Conservation (phyloP, 352 stramenopile genomes). For the Phytophthora cryptogea region DNA sequence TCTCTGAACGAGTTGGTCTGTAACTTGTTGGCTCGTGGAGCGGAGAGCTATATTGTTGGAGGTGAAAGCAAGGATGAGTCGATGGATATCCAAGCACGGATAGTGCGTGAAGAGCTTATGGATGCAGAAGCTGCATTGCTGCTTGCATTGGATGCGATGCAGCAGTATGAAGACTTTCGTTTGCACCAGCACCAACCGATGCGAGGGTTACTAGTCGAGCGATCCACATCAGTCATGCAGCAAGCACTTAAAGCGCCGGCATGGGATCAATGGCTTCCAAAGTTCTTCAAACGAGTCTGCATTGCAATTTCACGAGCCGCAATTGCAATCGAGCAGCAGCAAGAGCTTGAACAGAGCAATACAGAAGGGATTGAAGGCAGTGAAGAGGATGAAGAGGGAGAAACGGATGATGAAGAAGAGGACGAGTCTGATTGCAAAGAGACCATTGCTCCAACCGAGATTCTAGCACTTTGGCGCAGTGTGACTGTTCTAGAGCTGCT, state of each 20-base stretch:
- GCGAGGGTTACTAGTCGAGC: conserved; percentile 25
- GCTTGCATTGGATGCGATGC: conserved; percentile 48
- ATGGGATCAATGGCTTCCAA: conserved; percentile 36
- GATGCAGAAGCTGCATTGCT: conserved; percentile 52
- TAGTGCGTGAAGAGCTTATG: conserved; percentile 45
- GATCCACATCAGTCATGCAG: conserved; percentile 29
- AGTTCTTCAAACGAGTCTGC: conserved; percentile 54
- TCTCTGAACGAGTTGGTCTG: conserved; percentile 17
- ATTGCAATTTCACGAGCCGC: conserved; percentile 34
- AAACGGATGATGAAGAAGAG: conserved; percentile 2
- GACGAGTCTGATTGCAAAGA: conserved; percentile 10
- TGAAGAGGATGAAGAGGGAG: not conserved
- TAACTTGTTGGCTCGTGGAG: conserved; percentile 24
- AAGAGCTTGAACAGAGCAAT: conserved; percentile 4
- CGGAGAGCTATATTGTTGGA: conserved; percentile 17
- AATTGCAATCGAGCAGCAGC: conserved; percentile 25
- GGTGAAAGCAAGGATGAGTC: conserved; percentile 2
- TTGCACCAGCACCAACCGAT: conserved; percentile 30
- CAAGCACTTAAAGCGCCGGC: conserved; percentile 23
- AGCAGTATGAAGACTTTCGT: conserved; percentile 34
- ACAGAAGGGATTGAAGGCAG: not conserved
- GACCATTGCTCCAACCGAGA: conserved; percentile 16
- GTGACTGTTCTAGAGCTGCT: conserved; percentile 47
- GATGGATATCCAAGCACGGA: not conserved
- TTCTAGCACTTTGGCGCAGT: conserved; percentile 54